A percentile compares a stretch with the other conserved stretches of the same genome.
phyloP scores from a whole-genome alignment of 352 stramenopile genomes.

The Pythium biforme region DNA sequence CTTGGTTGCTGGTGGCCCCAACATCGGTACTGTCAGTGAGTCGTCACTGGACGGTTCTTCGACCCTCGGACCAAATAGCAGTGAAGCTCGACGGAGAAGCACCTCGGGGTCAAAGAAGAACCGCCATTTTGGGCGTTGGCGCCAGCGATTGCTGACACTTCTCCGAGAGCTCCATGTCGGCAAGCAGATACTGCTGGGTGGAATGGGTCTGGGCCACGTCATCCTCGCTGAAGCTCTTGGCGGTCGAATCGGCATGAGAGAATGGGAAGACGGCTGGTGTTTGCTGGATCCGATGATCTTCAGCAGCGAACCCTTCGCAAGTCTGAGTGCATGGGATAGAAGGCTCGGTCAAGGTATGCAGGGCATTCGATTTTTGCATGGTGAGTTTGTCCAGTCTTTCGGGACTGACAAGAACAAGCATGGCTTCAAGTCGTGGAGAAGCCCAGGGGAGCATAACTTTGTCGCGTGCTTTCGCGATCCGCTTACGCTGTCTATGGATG shows the following conservation, averaged over 20 bases:
- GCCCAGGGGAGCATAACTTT: slow-evolving; percentile 17
- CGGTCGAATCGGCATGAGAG: slow-evolving; percentile 20
- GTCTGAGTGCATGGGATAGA: not conserved
- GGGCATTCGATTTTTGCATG: slow-evolving; percentile 25
- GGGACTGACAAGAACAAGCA: not conserved
- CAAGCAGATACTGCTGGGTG: slow-evolving; percentile 25
- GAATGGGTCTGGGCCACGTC: slow-evolving; percentile 37
- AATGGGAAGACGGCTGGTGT: slow-evolving; percentile 30
- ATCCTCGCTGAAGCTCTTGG: slow-evolving; percentile 27
- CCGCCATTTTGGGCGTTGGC: slow-evolving; percentile 21
- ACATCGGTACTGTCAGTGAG: slow-evolving; percentile 8
- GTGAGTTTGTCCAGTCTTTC: slow-evolving; percentile 25
- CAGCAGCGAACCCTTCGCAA: not conserved
- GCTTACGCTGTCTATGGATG: slow-evolving; percentile 26
- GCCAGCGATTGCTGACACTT: slow-evolving; percentile 22
- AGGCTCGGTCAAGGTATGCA: slow-evolving; percentile 3
- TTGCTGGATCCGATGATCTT: slow-evolving; percentile 23
- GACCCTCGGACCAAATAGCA: not conserved
- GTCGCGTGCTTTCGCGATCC: slow-evolving; percentile 25
- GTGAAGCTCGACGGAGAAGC: not conserved
- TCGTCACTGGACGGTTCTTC: not conserved
- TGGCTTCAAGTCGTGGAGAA: slow-evolving; percentile 17
- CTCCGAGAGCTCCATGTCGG: slow-evolving; percentile 30
- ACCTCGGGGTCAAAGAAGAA: slow-evolving; percentile 17
- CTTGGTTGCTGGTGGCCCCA: slow-evolving; percentile 37